Conservation (phyloP, 169 alveolate genomes). For the Plasmodium falciparum region DNA sequence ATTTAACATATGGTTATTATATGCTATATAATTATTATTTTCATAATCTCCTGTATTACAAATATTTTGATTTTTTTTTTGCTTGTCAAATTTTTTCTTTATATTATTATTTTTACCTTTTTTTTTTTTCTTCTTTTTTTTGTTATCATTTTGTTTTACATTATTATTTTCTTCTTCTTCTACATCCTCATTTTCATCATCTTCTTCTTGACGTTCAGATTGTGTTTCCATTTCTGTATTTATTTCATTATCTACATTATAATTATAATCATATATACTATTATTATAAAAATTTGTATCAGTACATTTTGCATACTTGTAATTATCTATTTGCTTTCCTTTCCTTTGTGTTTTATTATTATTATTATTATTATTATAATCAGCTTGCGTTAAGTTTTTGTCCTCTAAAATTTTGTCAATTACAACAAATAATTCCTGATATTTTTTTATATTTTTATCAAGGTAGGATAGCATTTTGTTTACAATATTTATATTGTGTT, state of each 20-base stretch:
- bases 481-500: constrained; percentile 56
- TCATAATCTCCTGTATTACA: background rate
- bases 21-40: background rate
- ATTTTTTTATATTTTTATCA: constrained; percentile 41
- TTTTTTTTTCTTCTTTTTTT: background rate
- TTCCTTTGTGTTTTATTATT: too few relatives aligned
- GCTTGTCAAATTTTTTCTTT: background rate
- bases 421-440: constrained; percentile 25
- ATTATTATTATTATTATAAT: background rate
- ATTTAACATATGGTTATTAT: constrained; percentile 5
- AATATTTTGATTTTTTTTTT: background rate
- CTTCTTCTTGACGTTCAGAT: too few relatives aligned
- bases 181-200: too few relatives aligned
- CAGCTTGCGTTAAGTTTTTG: background rate
- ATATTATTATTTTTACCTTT: background rate
- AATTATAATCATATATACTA: too few relatives aligned
- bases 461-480: constrained; percentile 63
- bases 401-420: background rate
- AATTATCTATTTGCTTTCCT: too few relatives aligned
- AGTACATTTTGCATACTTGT: too few relatives aligned
- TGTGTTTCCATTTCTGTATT: too few relatives aligned
- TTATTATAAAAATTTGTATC: too few relatives aligned
- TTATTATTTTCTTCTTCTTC: background rate
- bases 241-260: too few relatives aligned
- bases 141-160: background rate